A percentile compares a stretch with the other conserved stretches of the same genome.
These are phyloP conservation scores for Trifolium dubium DNA, from an alignment of 306 rosid genomes.

Conservation along the genomic window DNA sequence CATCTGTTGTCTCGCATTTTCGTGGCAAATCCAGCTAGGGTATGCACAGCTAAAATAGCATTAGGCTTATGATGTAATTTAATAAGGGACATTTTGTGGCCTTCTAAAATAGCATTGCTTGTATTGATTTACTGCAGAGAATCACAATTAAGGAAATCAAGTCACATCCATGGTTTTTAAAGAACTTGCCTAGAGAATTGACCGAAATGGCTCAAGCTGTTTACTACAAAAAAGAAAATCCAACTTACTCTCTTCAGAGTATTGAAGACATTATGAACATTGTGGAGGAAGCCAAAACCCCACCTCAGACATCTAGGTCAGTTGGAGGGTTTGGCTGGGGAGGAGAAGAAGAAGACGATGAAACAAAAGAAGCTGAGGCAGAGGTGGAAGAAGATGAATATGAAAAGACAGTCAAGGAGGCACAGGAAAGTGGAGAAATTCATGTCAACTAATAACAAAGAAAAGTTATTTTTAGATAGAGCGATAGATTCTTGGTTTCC, in stretches of 20 bases:
- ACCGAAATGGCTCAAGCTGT: constrained; percentile 76
- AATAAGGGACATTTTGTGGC: neutral
- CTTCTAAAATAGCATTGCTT: constrained; percentile 39
- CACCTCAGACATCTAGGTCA: constrained; percentile 60
- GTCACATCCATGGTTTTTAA: constrained; percentile 81
- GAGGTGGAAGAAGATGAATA: constrained; percentile 70
- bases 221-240: constrained; percentile 76
- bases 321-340: constrained; percentile 80
- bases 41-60: too few species aligned
- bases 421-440: constrained; percentile 75
- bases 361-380: constrained; percentile 42
- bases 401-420: constrained; percentile 75
- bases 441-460: constrained; percentile 42
- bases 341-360: constrained; percentile 66
- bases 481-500: constrained; percentile 51
- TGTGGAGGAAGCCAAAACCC: constrained; percentile 74
- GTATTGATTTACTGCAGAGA: constrained; percentile 58
- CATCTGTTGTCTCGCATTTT: constrained; percentile 80
- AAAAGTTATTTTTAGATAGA: constrained; percentile 39
- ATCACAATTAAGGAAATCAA: constrained; percentile 80
- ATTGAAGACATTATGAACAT: constrained; percentile 75
- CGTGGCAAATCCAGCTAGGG: constrained; percentile 73
- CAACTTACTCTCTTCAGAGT: constrained; percentile 75
- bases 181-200: constrained; percentile 86
- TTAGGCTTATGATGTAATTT: too few species aligned